Evolutionary conservation across 1,139 yeast species (phyloP), one percentile per base, ranked within the genome.

Genomic region (Pichia sp.): DNA sequence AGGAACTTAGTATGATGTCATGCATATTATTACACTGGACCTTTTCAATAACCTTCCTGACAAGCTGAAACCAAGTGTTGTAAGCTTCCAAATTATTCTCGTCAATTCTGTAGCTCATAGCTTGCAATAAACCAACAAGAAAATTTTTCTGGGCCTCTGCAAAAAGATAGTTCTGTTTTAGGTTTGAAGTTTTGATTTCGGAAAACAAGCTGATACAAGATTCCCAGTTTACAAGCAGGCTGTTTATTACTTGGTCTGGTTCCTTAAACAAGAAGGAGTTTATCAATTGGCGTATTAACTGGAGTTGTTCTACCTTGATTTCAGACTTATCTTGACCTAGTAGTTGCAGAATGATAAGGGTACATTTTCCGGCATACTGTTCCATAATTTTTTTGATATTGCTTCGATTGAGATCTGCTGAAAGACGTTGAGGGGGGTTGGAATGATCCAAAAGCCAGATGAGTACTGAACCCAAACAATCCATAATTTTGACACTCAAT

Each of bases 391-490:
- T 3, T 4, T 13, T 28, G 4, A 48, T 37, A 12, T 3, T 34
- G 12, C 8, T 26, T 45, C 49, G 18, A 31, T n/a, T n/a, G 37
- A 31, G 37, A 26, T 48, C 45, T 8, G 46, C 26, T 2, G 28
- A 21, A 8, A 48, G 12, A 25, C 25, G 37, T 26, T 36, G 28
- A 2, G 22, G 16, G 3, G 30, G 19, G 8, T 30, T 3, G 7
- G 51, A 34, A 18, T 53, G 47, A 10, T 51, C 53, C 5, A 47
- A 37, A 2, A 49, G n/a, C 50, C 48, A 52, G 9, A 51, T 23
- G 0, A 39, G 19, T 1, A 50, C 44, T 1, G 16, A 4, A 8
- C 52, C 52, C 12, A 50, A 39, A 16, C 41, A 46, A 10, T 49
- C 56, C 4, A 25, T 2, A 6, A 48, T 46, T 48, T 46, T 55